A percentile compares a stretch with the other conserved stretches of the same genome.
phyloP scores from a whole-genome alignment of 73 alveolate species.

The Halteria grandinella region DNA sequence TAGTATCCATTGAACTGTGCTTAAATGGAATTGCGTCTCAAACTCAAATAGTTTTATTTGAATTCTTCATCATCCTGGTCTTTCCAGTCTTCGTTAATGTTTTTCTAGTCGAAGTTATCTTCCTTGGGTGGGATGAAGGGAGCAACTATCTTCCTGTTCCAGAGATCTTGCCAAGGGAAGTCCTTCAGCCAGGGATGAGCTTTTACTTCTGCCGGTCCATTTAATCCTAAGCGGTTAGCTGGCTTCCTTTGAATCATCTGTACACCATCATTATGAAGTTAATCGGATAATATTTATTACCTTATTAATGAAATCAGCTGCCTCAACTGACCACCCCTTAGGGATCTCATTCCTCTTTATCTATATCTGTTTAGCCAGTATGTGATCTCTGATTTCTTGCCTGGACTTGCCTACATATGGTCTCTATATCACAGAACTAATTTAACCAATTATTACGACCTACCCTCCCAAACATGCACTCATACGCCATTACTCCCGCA shows the following conservation, averaged over 20 bases:
- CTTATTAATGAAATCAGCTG: slow-evolving; percentile 91
- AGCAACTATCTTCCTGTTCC: slow-evolving; percentile 74
- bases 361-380: slow-evolving; percentile 88
- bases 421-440: slow-evolving; percentile 67
- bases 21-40: slow-evolving; percentile 47
- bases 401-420: slow-evolving; percentile 97
- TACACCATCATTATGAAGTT: no score
- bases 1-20: slow-evolving; percentile 73
- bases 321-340: slow-evolving; percentile 89
- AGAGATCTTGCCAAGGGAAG: slow-evolving; percentile 87
- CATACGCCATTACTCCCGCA: slow-evolving; percentile 69
- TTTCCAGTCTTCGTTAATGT: slow-evolving; percentile 73
- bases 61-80: slow-evolving; percentile 45
- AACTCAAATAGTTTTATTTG: background rate
- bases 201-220: slow-evolving; percentile 94
- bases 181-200: slow-evolving; percentile 96
- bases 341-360: slow-evolving; percentile 92
- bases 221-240: slow-evolving; percentile 87
- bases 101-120: slow-evolving; percentile 68
- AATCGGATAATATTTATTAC: background rate
- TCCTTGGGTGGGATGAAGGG: slow-evolving; percentile 79
- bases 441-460: background rate
- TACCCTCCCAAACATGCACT: slow-evolving; percentile 72
- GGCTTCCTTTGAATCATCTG: slow-evolving; percentile 85
- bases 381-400: slow-evolving; percentile 96